Evolutionary conservation across 164 flowering plant genomes (phyloP), one percentile per base, ranked within the genome.

Genomic region (Cinnamomum chago): DNA sequence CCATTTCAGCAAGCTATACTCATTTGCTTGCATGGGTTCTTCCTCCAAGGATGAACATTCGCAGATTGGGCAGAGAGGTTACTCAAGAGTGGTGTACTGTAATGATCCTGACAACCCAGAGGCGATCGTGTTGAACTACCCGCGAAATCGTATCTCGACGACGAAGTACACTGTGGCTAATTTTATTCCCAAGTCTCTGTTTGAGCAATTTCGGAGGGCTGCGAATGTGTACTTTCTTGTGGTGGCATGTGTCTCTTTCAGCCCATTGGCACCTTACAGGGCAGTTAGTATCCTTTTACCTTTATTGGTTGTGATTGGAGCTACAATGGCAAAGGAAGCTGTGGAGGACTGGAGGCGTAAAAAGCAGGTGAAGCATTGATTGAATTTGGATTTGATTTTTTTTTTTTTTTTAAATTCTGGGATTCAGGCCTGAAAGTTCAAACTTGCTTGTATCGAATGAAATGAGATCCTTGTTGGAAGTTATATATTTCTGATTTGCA

Each of bases 161-260:
- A 90, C 97, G 0, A 92, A 92, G 85, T 92, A 92, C 71, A 92
- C 92, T 0, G 84, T 80, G 12, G 70, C 72, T 40, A 92, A 87
- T 83, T 92, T 92, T 69, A 71, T 92, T 11, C 92, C 93, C 15
- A 92, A 92, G 80, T 85, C 94, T 13, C 73, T 92, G 82, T 90
- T 90, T 76, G 94, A 92, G 90, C 97, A 92, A 80, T 90, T 92
- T 79, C 81, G 95, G 74, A 83, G 95, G 75, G 95, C 90, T 65
- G 97, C 97, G 2, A 92, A 92, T 75, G 73, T 92, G 5, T 92
- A 89, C 71, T 92, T 90, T 78, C 87, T 92, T 65, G 88, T 88
- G 50, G 91, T 90, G 6, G 91, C 93, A 68, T 88, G 82, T 77
- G 92, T 90, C 24, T 90, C 97, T 2, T 92, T 89, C 78, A 90